Base-by-base conservation (phyloP, 108 stramenopile species). In the Skeletonema potamos region DNA sequence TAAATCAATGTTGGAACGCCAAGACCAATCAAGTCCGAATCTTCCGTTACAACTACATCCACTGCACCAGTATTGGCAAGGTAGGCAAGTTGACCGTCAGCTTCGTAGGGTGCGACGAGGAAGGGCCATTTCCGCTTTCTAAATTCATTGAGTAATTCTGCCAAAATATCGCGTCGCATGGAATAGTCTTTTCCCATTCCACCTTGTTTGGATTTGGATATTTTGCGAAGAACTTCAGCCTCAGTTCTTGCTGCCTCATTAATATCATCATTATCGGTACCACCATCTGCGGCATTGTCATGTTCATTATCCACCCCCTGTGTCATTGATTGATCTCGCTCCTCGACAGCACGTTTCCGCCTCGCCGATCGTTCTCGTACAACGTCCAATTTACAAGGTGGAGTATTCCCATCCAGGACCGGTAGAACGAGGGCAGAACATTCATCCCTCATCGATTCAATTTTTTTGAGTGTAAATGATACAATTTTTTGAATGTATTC, bases 71-170 rank as follows among this genome's bases (percentile, higher is more conserved):
- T 29, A 10, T 75, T 77, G 17, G 89, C 63, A 27, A 99, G 77
- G 54, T 86, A 97, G 6, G 96, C 98, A 43, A 99, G 84, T 72
- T 99, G 98, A 20, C 94, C 93, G 82, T 99, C 99, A 4, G 98
- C 96, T 83, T 99, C 99, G 78, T 98, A 99, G 1, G 99, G 99
- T 17, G 97, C 93, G 27, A 98, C 96, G 18, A 98, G 17, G 67
- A 85, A 97, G 0, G 89, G 82, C 27, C 77, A 83, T 22, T 62
- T 20, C 20, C 79, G 55, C 20, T 36, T 51, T 27, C 81, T 75
- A 46, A 89, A 76, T 37, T 67, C 80, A 9, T 64, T 43, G 12
- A 89, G 34, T 0, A 93, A 56, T 26, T 30, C 66, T 9, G 27
- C 15, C 22, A 86, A 15, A 28, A 93, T 73, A 12, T 62, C 60